Conservation (phyloP, 176 grass and related monocot species). For the Hsuehochloa calcarea region DNA sequence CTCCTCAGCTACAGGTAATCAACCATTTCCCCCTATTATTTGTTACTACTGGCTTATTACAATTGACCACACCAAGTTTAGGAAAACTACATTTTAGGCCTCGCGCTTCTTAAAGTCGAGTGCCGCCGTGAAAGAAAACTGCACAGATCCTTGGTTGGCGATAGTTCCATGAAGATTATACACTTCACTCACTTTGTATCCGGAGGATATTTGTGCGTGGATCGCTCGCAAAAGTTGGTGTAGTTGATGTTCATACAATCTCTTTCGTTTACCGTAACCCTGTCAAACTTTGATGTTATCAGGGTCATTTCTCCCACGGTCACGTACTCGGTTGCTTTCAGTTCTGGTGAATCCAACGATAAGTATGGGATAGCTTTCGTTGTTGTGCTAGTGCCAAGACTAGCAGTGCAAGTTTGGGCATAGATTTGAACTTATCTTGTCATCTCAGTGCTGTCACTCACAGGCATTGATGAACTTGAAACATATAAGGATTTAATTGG, state of each 20-base stretch:
- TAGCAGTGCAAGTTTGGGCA: not conserved
- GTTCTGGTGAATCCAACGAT: not conserved
- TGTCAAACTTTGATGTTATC: not conserved
- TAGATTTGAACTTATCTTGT: constrained; percentile 17
- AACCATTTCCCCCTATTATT: too few species aligned
- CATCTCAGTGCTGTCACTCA: not conserved
- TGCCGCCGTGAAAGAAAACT: not conserved
- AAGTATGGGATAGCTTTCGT: not conserved
- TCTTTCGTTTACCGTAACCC: not conserved
- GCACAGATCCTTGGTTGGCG: not conserved
- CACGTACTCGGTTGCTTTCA: not conserved
- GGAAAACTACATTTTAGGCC: not conserved
- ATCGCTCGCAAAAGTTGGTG: not conserved
- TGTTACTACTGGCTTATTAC: not conserved
- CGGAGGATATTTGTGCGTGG: not conserved
- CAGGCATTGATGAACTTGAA: constrained; percentile 20
- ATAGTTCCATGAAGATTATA: not conserved
- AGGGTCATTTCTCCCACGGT: not conserved
- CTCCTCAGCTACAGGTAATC: constrained; percentile 80
- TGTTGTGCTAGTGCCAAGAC: not conserved
- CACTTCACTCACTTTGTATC: not conserved
- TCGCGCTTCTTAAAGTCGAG: not conserved
- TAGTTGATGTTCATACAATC: not conserved
- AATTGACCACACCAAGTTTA: not conserved
- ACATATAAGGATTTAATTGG: constrained; percentile 8